Conservation (phyloP, 208 protist species). For the Wallacemonas sp. region DNA sequence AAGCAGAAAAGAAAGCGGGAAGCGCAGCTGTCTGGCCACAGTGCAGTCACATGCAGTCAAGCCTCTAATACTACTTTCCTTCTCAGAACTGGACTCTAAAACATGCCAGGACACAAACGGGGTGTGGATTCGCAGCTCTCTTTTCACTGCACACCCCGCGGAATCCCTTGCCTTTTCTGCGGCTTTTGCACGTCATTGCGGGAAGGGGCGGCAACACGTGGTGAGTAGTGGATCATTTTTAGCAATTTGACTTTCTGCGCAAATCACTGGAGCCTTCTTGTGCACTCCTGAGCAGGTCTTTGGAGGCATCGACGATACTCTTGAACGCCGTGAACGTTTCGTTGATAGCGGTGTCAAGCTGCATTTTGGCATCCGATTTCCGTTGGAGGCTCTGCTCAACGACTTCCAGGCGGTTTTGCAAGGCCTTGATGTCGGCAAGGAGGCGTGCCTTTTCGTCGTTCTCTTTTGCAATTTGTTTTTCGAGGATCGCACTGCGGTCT, state of each 20-base stretch:
- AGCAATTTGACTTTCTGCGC: conserved; percentile 8
- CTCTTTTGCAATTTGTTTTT: conserved; percentile 71
- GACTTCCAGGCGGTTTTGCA: conserved; percentile 42
- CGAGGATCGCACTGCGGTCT: conserved; percentile 66
- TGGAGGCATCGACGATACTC: conserved; percentile 87
- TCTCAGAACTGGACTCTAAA: too few relatives aligned
- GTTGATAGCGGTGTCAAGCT: conserved; percentile 76
- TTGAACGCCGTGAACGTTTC: conserved; percentile 86
- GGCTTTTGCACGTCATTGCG: too few relatives aligned
- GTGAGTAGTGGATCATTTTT: background rate
- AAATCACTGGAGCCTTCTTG: conserved; percentile 32
- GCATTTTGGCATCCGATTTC: conserved; percentile 51
- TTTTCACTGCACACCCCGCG: too few relatives aligned
- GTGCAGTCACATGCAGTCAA: too few relatives aligned
- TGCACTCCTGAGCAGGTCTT: conserved; percentile 66
- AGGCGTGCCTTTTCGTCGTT: conserved; percentile 61
- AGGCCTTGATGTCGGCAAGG: conserved; percentile 47
- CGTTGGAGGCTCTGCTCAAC: conserved; percentile 58
- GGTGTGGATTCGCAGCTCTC: too few relatives aligned
- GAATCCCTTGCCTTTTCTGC: too few relatives aligned
- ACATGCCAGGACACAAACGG: too few relatives aligned
- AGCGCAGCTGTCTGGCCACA: too few relatives aligned
- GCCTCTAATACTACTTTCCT: too few relatives aligned
- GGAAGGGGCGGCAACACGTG: too few relatives aligned
- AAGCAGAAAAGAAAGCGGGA: too few relatives aligned